Evolutionary conservation across 2,329 filamentous ascomycete genomes (phyloP).

Genomic region (Nigrograna mackinnonii): DNA sequence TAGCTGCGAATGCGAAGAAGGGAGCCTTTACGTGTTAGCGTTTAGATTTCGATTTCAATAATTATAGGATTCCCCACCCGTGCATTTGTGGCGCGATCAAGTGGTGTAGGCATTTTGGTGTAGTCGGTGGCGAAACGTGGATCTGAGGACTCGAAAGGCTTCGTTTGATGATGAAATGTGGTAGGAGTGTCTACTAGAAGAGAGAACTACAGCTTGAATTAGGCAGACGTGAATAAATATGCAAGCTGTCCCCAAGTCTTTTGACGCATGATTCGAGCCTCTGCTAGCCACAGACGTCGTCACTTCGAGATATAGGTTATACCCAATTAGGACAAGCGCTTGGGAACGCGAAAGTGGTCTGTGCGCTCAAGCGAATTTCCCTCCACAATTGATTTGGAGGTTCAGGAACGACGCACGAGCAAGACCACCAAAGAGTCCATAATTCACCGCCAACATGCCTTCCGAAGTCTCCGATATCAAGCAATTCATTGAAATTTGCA

Average conservation of each 20-base stretch:
- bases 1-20: constrained; percentile 67
- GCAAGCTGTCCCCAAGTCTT: too few relatives aligned
- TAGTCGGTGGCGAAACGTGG: background rate
- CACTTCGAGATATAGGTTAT: constrained; percentile 18
- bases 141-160: too few relatives aligned
- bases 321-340: constrained; percentile 18
- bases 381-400: constrained; percentile 33
- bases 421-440: constrained; percentile 6
- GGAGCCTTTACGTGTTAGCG: constrained; percentile 27
- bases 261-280: too few relatives aligned
- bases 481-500: constrained; percentile 99
- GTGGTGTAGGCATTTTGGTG: constrained; percentile 51
- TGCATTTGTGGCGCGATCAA: constrained; percentile 52
- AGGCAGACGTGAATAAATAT: too few relatives aligned
- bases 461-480: constrained; percentile 98
- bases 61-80: constrained; percentile 45
- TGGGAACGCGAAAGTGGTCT: constrained; percentile 26
- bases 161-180: too few relatives aligned
- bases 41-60: too few relatives aligned
- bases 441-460: constrained; percentile 80
- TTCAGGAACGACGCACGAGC: background rate
- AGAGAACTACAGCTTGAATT: too few relatives aligned
- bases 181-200: too few relatives aligned
- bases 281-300: constrained; percentile 34
- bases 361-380: constrained; percentile 40